Conservation (phyloP, 1,139 yeast genomes). For the Saccharomyces hybrid region DNA sequence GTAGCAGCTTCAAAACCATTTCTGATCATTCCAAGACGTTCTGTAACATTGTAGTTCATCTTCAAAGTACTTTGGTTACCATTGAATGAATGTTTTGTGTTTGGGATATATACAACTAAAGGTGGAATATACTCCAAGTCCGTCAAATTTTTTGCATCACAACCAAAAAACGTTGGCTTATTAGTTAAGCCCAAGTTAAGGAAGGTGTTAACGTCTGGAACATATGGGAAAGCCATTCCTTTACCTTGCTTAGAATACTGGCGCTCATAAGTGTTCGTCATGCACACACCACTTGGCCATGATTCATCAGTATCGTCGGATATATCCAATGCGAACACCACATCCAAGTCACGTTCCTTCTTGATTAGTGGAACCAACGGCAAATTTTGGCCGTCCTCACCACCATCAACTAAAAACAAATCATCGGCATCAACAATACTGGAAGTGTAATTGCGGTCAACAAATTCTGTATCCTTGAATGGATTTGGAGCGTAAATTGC, state of each 20-base stretch:
- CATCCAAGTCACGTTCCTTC: slow-evolving; percentile 61
- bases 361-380: slow-evolving; percentile 75
- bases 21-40: slow-evolving; percentile 53
- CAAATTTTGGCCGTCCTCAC: slow-evolving; percentile 72
- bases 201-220: slow-evolving; percentile 69
- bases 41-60: slow-evolving; percentile 52
- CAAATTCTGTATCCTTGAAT: slow-evolving; percentile 37
- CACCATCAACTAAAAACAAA: slow-evolving; percentile 77
- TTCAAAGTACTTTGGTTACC: slow-evolving; percentile 70
- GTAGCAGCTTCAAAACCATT: slow-evolving; percentile 80
- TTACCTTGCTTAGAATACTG: slow-evolving; percentile 56
- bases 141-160: slow-evolving; percentile 63
- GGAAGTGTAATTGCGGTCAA: slow-evolving; percentile 31
- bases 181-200: slow-evolving; percentile 47
- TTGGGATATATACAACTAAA: slow-evolving; percentile 70
- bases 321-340: slow-evolving; percentile 76
- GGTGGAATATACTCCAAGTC: slow-evolving; percentile 54
- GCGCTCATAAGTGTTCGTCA: slow-evolving; percentile 59
- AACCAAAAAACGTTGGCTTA: slow-evolving; percentile 79
- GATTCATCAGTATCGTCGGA: slow-evolving; percentile 60
- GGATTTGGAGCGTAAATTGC: slow-evolving; percentile 77
- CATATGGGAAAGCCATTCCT: slow-evolving; percentile 65
- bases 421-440: slow-evolving; percentile 38
- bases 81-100: slow-evolving; percentile 57
- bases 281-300: slow-evolving; percentile 77